These are phyloP conservation scores for Suillus brevipes DNA, from an alignment of 768 basidiomycete genomes.

Conservation along the genomic window DNA sequence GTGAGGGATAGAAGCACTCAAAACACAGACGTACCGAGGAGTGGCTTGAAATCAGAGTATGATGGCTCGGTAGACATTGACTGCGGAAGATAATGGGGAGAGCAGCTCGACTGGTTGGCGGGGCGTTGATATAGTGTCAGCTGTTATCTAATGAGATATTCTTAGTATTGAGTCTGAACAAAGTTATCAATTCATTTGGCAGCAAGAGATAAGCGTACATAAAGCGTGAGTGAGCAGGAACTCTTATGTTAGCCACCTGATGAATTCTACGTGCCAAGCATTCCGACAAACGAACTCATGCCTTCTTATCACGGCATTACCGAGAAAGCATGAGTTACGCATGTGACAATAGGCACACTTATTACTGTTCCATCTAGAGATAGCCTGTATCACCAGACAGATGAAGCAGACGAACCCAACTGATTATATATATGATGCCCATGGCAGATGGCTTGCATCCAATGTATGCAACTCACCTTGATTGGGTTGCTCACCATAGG, in stretches of 20 bases:
- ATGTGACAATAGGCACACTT: background rate
- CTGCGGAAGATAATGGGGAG: background rate
- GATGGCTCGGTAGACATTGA: conserved; percentile 17
- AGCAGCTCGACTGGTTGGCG: background rate
- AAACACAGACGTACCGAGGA: conserved; percentile 32
- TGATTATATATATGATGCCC: background rate
- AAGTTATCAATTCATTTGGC: background rate
- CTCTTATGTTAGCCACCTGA: background rate
- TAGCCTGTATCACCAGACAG: background rate
- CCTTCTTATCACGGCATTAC: background rate
- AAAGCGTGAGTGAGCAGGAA: conserved; percentile 1
- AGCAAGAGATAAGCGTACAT: background rate
- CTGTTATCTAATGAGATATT: background rate
- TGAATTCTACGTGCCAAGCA: background rate
- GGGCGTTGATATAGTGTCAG: background rate
- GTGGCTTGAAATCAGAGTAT: conserved; percentile 41
- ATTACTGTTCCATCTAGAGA: background rate
- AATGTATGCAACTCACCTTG: background rate
- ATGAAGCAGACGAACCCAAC: no score
- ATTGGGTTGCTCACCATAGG: background rate
- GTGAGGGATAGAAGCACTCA: background rate
- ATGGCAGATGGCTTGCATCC: background rate
- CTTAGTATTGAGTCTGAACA: background rate
- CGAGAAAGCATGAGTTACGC: background rate
- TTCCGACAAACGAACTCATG: background rate